phyloP scores from a whole-genome alignment of 192 early-diverging fungal genomes.

The Glomus cerebriforme region DNA sequence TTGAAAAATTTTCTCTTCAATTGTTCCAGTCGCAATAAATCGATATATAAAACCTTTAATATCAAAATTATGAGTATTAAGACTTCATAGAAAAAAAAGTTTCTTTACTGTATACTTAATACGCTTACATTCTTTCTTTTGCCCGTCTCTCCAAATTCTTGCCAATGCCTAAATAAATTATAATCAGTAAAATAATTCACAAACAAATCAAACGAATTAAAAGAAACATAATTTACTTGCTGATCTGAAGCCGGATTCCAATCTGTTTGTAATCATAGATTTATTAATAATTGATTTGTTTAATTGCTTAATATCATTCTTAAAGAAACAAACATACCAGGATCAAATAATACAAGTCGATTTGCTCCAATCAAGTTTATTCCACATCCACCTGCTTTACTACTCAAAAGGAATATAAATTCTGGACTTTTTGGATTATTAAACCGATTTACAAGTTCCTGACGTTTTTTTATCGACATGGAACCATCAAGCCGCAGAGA shows the following conservation, averaged over 20 bases:
- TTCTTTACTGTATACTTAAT: background rate
- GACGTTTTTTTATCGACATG: conserved; percentile 89
- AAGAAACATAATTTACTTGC: conserved; percentile 51
- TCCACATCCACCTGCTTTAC: conserved; percentile 98
- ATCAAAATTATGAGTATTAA: background rate
- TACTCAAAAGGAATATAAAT: conserved; percentile 94
- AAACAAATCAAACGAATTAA: background rate
- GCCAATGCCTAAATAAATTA: conserved; percentile 61
- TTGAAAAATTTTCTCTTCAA: conserved; percentile 99
- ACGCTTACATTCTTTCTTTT: conserved; percentile 67
- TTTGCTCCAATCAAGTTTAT: conserved; percentile 99
- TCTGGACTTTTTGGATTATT: conserved; percentile 86
- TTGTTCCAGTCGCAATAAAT: conserved; percentile 95
- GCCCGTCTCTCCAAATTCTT: conserved; percentile 87
- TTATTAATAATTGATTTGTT: conserved; percentile 8
- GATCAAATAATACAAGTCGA: conserved; percentile 92
- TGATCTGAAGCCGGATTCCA: conserved; percentile 98
- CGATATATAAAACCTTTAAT: conserved; percentile 92
- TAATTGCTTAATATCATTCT: background rate
- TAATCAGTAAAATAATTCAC: conserved; percentile 5
- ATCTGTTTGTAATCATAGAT: conserved; percentile 44
- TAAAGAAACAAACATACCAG: conserved; percentile 42
- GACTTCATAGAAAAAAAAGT: background rate
- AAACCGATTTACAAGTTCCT: conserved; percentile 94
- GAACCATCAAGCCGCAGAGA: conserved; percentile 87